Conservation (phyloP, 352 stramenopile species). For the Pythium utonaiense region DNA sequence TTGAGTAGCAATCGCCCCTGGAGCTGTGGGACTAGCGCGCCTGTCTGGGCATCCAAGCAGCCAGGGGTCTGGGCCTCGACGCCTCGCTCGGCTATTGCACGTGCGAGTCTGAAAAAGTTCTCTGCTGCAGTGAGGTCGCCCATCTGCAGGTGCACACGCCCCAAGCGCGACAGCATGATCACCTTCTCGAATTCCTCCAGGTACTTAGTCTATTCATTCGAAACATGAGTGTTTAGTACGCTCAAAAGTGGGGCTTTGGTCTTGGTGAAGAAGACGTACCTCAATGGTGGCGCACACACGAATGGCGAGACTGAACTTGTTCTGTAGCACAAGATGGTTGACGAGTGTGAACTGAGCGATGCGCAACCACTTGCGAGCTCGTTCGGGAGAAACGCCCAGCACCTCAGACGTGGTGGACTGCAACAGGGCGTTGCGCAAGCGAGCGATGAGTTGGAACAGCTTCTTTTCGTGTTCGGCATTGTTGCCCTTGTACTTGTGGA, state of each 20-base stretch:
- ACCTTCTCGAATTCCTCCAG: conserved; percentile 41
- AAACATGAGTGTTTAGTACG: not conserved
- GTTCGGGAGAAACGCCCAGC: conserved; percentile 32
- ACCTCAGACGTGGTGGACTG: conserved; percentile 27
- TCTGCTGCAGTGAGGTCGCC: conserved; percentile 56
- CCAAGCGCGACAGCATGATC: conserved; percentile 54
- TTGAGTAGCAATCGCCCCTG: conserved; percentile 62
- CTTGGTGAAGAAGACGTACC: conserved; percentile 29
- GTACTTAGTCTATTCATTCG: conserved; percentile 28
- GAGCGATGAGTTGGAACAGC: conserved; percentile 49
- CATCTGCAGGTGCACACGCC: conserved; percentile 74
- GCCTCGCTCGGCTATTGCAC: conserved; percentile 23
- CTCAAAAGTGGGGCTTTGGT: not conserved
- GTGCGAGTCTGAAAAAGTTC: conserved; percentile 51
- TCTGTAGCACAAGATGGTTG: conserved; percentile 67
- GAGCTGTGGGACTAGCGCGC: conserved; percentile 24
- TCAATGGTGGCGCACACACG: conserved; percentile 65
- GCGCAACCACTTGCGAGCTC: conserved; percentile 46
- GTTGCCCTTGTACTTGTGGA: conserved; percentile 71
- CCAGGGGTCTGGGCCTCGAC: not conserved
- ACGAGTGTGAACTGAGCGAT: conserved; percentile 62
- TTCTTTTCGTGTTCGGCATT: conserved; percentile 57
- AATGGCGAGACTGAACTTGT: conserved; percentile 65
- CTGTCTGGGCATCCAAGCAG: not conserved
- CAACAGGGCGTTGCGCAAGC: conserved; percentile 23